Percentiles rank a stretch among this genome's conserved stretches.
Conservation (phyloP, 164 flowering plant genomes). For the Sextonia rubra region DNA sequence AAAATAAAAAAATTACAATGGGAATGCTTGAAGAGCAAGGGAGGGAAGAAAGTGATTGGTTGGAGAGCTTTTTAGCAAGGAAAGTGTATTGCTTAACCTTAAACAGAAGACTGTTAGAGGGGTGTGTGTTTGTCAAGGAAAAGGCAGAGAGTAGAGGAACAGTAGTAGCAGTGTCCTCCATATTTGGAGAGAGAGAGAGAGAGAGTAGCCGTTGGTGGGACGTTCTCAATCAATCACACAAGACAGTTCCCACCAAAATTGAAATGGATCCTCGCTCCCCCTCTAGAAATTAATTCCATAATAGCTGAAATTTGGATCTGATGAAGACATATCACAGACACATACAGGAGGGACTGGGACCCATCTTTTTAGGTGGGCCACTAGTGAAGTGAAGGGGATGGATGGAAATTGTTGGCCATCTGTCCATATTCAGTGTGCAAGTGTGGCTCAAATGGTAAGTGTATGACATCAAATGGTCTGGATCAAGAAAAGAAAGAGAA, state of each 20-base stretch:
- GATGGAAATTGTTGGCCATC: no score
- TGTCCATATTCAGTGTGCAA: no score
- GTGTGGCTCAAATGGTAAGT: no score
- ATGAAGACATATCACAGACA: no score
- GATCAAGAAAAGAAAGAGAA: no score
- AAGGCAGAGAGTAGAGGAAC: conserved; percentile 13
- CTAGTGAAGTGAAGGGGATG: no score
- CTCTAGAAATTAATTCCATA: no score
- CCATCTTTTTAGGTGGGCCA: no score
- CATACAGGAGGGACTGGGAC: no score
- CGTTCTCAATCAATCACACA: conserved; percentile 25
- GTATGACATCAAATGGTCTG: no score
- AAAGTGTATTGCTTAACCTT: conserved; percentile 28
- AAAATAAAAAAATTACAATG: conserved; percentile 3
- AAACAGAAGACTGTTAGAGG: conserved; percentile 7
- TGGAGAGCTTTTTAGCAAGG: conserved; percentile 7
- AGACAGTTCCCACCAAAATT: neutral
- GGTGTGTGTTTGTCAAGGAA: conserved; percentile 33
- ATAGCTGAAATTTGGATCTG: no score
- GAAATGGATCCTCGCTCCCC: no score
- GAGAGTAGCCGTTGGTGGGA: conserved; percentile 33
- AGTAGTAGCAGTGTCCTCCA: neutral
- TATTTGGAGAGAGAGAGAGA: neutral
- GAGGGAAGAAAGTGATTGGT: conserved; percentile 13
- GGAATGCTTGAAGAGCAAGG: conserved; percentile 46